phyloP scores from a whole-genome alignment of 2,329 filamentous ascomycete genomes.

The Cladosporium colombiae region DNA sequence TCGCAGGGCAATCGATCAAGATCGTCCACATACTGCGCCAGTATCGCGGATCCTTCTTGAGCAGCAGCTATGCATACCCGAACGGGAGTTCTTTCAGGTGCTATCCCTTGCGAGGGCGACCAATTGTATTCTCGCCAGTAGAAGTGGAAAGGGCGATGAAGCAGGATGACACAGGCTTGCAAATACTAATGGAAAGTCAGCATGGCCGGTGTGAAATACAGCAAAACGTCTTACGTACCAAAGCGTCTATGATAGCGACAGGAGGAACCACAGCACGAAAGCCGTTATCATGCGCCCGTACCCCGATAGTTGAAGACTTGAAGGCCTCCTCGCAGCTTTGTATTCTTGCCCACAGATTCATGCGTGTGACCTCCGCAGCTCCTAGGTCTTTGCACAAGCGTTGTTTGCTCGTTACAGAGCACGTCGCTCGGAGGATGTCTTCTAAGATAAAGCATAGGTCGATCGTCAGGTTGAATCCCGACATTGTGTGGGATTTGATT shows the following conservation, averaged over 20 bases:
- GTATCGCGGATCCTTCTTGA: not conserved
- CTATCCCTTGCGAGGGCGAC: slow-evolving; percentile 5
- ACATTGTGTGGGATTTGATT: slow-evolving; percentile 13
- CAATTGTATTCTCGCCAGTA: slow-evolving; percentile 14
- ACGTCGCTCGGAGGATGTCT: slow-evolving; percentile 7
- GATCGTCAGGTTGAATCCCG: slow-evolving; percentile 13
- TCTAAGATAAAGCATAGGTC: slow-evolving; percentile 6
- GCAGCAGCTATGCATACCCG: slow-evolving; percentile 6
- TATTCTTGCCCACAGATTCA: slow-evolving; percentile 5
- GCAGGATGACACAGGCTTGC: slow-evolving; percentile 1
- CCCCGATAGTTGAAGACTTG: not conserved
- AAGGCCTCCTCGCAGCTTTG: not conserved
- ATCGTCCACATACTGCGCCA: slow-evolving; percentile 11
- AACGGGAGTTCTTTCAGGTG: not conserved
- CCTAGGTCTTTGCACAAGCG: slow-evolving; percentile 11
- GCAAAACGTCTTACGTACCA: not conserved
- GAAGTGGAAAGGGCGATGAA: slow-evolving; percentile 13
- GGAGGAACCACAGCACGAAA: slow-evolving; percentile 13
- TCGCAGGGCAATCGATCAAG: slow-evolving; percentile 14
- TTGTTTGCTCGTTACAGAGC: slow-evolving; percentile 17
- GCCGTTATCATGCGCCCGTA: not conserved
- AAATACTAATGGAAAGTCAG: not conserved
- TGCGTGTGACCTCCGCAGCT: slow-evolving; percentile 2
- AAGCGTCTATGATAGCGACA: slow-evolving; percentile 10
- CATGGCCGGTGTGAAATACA: not conserved